Base-by-base conservation (phyloP, 2,329 filamentous ascomycete species). In the Penicillium brasilianum region DNA sequence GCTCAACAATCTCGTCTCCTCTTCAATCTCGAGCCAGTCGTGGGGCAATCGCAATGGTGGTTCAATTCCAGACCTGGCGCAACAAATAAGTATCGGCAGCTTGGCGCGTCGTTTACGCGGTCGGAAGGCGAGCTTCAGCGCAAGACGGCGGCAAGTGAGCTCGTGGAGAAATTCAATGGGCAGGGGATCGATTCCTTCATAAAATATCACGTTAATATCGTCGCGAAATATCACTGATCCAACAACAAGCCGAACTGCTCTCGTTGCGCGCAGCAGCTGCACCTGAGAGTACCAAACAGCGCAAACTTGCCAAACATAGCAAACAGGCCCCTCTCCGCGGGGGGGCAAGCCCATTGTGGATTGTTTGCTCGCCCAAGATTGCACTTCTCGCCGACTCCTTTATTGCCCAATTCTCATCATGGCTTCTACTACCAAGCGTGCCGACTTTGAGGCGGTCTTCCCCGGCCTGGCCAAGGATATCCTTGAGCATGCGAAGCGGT, bases 391-490 rank as follows among this genome's bases (percentile, higher is more conserved):
- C 53, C 16, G 44, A 18, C 34, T 54, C 54, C 57, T 37, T 37
- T 53, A 55, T 28, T 56, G 25, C n/a, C 49, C 53, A 59, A 64
- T 61, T 64, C 28, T 61, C 71, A 74, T 54, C 50, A 88, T 95
- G 83, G 88, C 88, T 69, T 90, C 90, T 54, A 93, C 89, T 52
- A 87, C 93, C 61, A 84, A 90, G 50, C 78, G 78, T 53, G 73
- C 73, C 73, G 89, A 96, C 73, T 99, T 99, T 77, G 93, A 98
- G 85, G 83, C 88, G 49, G 86, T 97, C 76, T 98, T 93, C 82
- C 92, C 92, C 58, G 89, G 89, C 78, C 87, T 99, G 67, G 88
- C 93, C 73, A 85, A 91, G 76, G 92, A 93, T 73, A 83, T 99
- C 60, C 84, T 93, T 69, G 88, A 87, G 66, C 88, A 95, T 81